phyloP scores from a whole-genome alignment of 345 rosid species.

The Camelina laxa region DNA sequence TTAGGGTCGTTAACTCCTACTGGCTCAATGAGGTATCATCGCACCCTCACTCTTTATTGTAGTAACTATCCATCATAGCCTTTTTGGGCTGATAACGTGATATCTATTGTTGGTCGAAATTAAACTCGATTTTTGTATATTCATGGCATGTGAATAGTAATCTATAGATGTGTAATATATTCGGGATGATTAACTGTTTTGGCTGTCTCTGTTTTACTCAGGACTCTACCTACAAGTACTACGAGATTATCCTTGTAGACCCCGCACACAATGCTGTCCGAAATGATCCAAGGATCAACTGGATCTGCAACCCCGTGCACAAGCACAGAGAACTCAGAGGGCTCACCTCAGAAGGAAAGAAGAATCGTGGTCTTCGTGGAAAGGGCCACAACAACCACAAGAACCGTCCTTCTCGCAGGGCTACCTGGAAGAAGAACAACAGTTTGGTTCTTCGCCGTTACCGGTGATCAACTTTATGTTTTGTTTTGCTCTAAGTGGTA shows the following conservation, averaged over 20 bases:
- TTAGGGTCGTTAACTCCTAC: conserved; percentile 80
- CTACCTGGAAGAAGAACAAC: conserved; percentile 84
- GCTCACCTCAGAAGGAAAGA: conserved; percentile 85
- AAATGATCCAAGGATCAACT: conserved; percentile 84
- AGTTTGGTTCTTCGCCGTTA: conserved; percentile 64
- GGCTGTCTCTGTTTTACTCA: background rate
- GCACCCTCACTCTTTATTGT: background rate
- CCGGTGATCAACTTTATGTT: conserved; percentile 49
- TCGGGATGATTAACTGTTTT: background rate
- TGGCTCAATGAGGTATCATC: conserved; percentile 77
- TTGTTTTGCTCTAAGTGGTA: conserved; percentile 27
- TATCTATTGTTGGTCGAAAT: background rate
- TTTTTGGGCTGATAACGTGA: background rate
- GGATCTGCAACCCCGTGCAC: conserved; percentile 86
- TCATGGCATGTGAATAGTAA: background rate
- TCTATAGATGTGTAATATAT: too few species aligned
- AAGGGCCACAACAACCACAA: conserved; percentile 81
- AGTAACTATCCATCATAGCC: background rate
- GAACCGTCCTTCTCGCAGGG: conserved; percentile 74
- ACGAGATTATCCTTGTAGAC: conserved; percentile 75
- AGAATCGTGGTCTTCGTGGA: conserved; percentile 83
- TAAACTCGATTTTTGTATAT: background rate
- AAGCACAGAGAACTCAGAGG: conserved; percentile 88
- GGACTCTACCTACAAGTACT: conserved; percentile 90
- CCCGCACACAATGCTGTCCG: conserved; percentile 70